These are phyloP conservation scores for Debaryomyces psychrophilus DNA, from an alignment of 1,139 yeast genomes.

Conservation along the genomic window DNA sequence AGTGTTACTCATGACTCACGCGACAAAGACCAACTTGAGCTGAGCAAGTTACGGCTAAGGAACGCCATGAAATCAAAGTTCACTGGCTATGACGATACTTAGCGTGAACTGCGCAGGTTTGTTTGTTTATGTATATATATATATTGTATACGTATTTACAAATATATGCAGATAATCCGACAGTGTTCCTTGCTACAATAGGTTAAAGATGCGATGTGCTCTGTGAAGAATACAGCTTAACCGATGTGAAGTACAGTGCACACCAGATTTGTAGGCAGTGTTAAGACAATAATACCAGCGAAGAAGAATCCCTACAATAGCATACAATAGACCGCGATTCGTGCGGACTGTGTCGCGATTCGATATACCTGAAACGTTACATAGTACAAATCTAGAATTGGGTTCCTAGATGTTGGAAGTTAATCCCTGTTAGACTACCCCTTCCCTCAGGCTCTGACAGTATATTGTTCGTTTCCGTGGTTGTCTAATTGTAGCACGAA, in stretches of 20 bases:
- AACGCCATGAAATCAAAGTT: conserved; percentile 9
- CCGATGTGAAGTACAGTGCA: too few species aligned
- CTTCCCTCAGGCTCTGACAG: background rate
- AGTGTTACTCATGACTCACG: conserved; percentile 3
- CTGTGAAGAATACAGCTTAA: too few species aligned
- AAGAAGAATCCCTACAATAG: background rate
- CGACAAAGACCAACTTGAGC: background rate
- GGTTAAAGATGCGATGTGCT: background rate
- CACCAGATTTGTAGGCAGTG: background rate
- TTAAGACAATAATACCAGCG: background rate
- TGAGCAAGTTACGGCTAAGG: conserved; percentile 5
- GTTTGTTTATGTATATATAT: background rate
- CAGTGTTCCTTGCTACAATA: background rate
- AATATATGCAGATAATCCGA: background rate
- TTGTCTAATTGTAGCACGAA: background rate
- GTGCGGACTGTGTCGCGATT: conserved; percentile 2
- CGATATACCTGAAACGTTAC: background rate
- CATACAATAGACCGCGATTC: background rate
- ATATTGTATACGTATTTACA: background rate
- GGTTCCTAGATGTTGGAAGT: background rate
- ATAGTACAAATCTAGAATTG: background rate
- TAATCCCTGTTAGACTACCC: background rate
- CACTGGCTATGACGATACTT: background rate
- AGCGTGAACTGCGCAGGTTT: background rate
- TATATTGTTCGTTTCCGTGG: background rate